phyloP scores from a whole-genome alignment of 2,329 filamentous ascomycete species.

The Pestalotiopsis sp. region DNA sequence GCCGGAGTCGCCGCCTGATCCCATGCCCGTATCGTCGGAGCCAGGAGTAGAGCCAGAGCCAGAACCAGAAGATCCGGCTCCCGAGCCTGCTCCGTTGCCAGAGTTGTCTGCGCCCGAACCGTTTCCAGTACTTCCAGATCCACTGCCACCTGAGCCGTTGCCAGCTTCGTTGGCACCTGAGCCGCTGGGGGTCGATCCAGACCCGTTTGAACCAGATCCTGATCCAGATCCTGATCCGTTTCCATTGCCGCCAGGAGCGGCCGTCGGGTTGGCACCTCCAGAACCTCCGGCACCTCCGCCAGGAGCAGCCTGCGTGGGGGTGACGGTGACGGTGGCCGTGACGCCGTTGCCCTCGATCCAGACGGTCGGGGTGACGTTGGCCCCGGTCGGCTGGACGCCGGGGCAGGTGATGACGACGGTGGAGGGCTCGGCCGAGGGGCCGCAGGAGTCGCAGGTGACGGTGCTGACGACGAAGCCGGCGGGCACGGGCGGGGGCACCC shows the following conservation, averaged over 20 bases:
- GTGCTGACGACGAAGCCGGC: constrained; percentile 41
- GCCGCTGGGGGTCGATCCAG: neutral
- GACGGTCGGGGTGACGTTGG: constrained; percentile 23
- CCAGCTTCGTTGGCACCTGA: constrained; percentile 7
- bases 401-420: constrained; percentile 40
- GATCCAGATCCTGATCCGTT: constrained; percentile 10
- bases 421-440: constrained; percentile 18
- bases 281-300: constrained; percentile 9
- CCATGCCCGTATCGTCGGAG: neutral
- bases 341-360: constrained; percentile 38
- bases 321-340: constrained; percentile 29
- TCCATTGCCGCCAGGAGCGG: constrained; percentile 2
- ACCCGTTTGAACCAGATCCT: neutral
- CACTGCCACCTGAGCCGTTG: neutral
- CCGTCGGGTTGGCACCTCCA: constrained; percentile 8
- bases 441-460: constrained; percentile 36
- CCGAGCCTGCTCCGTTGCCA: constrained; percentile 6
- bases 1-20: neutral
- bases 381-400: constrained; percentile 31
- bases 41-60: neutral
- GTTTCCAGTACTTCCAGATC: constrained; percentile 3
- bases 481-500: constrained; percentile 32
- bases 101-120: constrained; percentile 4
- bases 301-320: constrained; percentile 13
- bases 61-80: constrained; percentile 9